phyloP scores from a whole-genome alignment of 2,329 filamentous ascomycete species.

The Nemania serpens region DNA sequence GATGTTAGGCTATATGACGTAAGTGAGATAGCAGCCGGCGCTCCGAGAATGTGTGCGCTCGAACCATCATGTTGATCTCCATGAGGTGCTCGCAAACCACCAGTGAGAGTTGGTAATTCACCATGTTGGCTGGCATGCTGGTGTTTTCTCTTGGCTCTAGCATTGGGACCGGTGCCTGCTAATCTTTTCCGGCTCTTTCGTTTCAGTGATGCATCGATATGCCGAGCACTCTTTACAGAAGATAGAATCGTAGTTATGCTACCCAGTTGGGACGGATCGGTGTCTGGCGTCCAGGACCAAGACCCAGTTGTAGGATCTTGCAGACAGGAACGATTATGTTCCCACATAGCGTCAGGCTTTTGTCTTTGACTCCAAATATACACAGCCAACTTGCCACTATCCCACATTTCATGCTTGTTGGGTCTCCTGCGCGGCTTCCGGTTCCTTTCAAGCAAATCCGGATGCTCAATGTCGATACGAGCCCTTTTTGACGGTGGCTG shows the following conservation, averaged over 20 bases:
- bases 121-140: background rate
- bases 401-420: conserved; percentile 34
- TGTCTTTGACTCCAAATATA: conserved; percentile 39
- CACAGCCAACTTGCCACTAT: conserved; percentile 35
- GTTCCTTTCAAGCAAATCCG: conserved; percentile 35
- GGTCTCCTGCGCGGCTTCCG: conserved; percentile 23
- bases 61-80: background rate
- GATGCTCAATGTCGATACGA: conserved; percentile 21
- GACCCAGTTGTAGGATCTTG: conserved; percentile 38
- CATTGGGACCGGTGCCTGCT: background rate
- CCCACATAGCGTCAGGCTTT: conserved; percentile 30
- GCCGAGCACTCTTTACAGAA: conserved; percentile 27
- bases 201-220: conserved; percentile 28
- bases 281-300: conserved; percentile 34
- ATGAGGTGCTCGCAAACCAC: background rate
- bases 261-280: conserved; percentile 9
- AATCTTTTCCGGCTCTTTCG: conserved; percentile 13
- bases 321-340: conserved; percentile 29
- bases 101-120: background rate
- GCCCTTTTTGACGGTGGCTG: conserved; percentile 25
- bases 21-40: conserved; percentile 17
- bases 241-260: conserved; percentile 32
- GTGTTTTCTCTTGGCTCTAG: background rate
- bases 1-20: conserved; percentile 21
- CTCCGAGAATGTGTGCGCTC: background rate